These are phyloP conservation scores for Malus hybrid DNA, from an alignment of 331 rosid genomes.

Conservation along the genomic window DNA sequence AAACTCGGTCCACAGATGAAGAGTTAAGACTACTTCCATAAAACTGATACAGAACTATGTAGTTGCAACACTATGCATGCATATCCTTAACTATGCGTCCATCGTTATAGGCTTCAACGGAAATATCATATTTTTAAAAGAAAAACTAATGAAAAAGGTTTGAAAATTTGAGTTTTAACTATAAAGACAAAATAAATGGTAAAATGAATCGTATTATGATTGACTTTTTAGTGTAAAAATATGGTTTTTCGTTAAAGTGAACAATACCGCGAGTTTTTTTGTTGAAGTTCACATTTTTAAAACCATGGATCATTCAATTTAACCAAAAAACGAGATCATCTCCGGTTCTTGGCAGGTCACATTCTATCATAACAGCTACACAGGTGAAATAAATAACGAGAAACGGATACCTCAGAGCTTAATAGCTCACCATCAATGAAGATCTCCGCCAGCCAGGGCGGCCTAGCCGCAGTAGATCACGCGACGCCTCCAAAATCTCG, in stretches of 20 bases:
- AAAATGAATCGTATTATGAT: too few species aligned
- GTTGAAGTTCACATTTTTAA: too few species aligned
- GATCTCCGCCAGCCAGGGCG: conserved; percentile 54
- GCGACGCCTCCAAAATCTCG: conserved; percentile 81
- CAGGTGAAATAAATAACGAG: neutral
- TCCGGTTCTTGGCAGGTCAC: conserved; percentile 7
- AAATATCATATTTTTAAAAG: too few species aligned
- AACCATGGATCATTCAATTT: neutral
- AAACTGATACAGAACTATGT: neutral
- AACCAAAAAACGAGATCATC: neutral
- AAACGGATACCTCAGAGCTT: neutral
- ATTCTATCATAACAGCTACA: conserved; percentile 1
- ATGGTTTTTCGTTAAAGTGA: too few species aligned
- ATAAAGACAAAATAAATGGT: too few species aligned
- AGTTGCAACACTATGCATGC: neutral
- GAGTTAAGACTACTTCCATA: neutral
- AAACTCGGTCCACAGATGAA: conserved; percentile 1
- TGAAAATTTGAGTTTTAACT: too few species aligned
- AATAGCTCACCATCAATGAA: conserved; percentile 61
- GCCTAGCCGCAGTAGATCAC: conserved; percentile 62
- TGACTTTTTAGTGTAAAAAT: too few species aligned
- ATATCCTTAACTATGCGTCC: neutral
- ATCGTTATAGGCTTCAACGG: neutral
- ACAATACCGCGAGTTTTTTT: too few species aligned
- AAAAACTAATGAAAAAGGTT: too few species aligned